Conservation (phyloP, 352 stramenopile genomes). For the Plasmopara muralis region DNA sequence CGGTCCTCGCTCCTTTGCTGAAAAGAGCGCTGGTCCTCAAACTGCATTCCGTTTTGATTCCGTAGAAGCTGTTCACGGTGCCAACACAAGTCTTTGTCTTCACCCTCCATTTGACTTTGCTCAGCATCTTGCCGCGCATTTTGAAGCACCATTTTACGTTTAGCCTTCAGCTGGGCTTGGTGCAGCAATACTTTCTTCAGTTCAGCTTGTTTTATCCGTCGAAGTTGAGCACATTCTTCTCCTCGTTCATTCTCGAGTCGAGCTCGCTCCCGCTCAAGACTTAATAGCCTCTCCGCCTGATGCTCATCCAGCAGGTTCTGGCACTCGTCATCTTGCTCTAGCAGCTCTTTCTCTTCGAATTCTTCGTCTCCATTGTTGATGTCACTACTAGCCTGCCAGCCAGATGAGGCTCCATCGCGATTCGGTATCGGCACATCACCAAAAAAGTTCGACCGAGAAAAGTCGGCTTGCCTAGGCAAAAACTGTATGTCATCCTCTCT, state of each 20-base stretch:
- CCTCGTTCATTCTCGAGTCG: conserved; percentile 58
- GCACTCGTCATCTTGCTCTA: conserved; percentile 48
- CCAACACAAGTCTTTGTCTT: conserved; percentile 31
- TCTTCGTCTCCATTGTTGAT: conserved; percentile 73
- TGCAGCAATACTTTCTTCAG: conserved; percentile 48
- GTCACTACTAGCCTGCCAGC: conserved; percentile 50
- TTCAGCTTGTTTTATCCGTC: conserved; percentile 41
- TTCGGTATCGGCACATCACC: conserved; percentile 45
- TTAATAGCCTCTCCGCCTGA: conserved; percentile 48
- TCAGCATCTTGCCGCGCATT: conserved; percentile 17
- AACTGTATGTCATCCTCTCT: conserved; percentile 39
- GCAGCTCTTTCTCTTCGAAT: conserved; percentile 54
- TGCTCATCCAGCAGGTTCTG: conserved; percentile 56
- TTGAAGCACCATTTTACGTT: conserved; percentile 34
- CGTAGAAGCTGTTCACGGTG: conserved; percentile 23
- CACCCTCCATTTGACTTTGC: conserved; percentile 24
- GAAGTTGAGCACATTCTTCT: conserved; percentile 48
- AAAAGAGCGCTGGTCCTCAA: conserved; percentile 33
- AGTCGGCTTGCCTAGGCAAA: conserved; percentile 56
- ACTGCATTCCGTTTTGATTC: conserved; percentile 36
- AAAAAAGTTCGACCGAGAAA: conserved; percentile 69
- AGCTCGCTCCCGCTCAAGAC: conserved; percentile 43
- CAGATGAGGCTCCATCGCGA: conserved; percentile 33
- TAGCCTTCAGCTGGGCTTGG: conserved; percentile 48
- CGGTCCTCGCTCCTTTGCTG: conserved; percentile 17